Evolutionary conservation across 1,284 basidiomycete species (phyloP).

Genomic region (Irpex rosettiformis): DNA sequence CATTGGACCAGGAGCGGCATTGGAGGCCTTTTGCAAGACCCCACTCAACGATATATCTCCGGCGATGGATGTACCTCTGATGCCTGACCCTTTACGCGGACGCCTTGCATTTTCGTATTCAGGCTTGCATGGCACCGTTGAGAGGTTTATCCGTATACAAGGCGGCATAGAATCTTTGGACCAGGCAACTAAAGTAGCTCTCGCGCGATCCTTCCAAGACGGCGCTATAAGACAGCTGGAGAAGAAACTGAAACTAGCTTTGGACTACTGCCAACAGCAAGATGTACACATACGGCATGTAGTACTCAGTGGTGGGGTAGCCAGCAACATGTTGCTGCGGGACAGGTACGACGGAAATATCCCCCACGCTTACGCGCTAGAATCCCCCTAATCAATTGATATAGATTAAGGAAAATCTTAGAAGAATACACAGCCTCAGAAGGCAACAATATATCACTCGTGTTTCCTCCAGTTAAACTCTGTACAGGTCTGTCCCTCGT

Average conservation of each 20-base stretch:
- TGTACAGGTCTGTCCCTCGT: conserved; percentile 66
- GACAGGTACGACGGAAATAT: conserved; percentile 41
- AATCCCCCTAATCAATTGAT: not conserved
- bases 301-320: conserved; percentile 89
- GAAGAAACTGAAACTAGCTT: conserved; percentile 64
- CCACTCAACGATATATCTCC: conserved; percentile 26
- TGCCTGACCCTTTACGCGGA: conserved; percentile 53
- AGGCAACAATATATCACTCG: conserved; percentile 32
- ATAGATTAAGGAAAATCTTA: conserved; percentile 44
- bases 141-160: conserved; percentile 43
- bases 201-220: conserved; percentile 73
- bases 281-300: conserved; percentile 49
- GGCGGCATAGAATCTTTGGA: conserved; percentile 37
- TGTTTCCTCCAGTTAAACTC: conserved; percentile 71
- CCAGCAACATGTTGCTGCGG: conserved; percentile 75
- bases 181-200: conserved; percentile 33
- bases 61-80: conserved; percentile 33
- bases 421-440: conserved; percentile 28
- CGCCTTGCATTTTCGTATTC: conserved; percentile 75
- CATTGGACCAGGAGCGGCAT: conserved; percentile 68
- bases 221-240: conserved; percentile 72
- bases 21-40: conserved; percentile 64
- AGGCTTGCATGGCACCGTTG: conserved; percentile 65
- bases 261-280: conserved; percentile 43
- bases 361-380: not conserved